Evolutionary conservation across 2,329 filamentous ascomycete genomes (phyloP).

Genomic region (Chaetomium sp.): DNA sequence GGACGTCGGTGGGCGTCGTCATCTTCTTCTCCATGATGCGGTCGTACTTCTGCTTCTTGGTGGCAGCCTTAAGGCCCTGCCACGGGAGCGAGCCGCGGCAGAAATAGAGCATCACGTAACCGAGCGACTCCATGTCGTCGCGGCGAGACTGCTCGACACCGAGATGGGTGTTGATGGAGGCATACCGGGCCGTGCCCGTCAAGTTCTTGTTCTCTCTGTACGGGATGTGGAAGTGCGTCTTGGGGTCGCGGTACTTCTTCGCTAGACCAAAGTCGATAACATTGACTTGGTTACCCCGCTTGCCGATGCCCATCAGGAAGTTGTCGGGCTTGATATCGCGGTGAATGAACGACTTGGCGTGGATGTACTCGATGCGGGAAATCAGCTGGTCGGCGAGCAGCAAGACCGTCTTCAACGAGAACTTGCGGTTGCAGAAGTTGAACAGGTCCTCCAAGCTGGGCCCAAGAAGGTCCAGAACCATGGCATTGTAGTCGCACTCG

Average conservation of each 20-base stretch:
- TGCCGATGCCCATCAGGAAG: constrained; percentile 99
- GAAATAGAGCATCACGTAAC: constrained; percentile 99
- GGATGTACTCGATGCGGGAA: constrained; percentile 98
- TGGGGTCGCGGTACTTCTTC: constrained; percentile 99
- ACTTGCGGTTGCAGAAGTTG: constrained; percentile 99
- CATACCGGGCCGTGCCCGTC: constrained; percentile 97
- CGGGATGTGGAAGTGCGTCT: constrained; percentile 99
- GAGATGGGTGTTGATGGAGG: constrained; percentile 97
- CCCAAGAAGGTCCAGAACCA: constrained; percentile 96
- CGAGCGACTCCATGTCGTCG: constrained; percentile 98
- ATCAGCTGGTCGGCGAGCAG: constrained; percentile 97
- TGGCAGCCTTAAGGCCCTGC: constrained; percentile 98
- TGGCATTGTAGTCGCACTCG: constrained; percentile 99
- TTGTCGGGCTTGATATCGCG: constrained; percentile 99
- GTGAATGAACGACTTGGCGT: constrained; percentile 99
- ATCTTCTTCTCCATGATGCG: constrained; percentile 99
- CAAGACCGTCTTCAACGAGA: constrained; percentile 97
- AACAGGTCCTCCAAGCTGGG: constrained; percentile 96
- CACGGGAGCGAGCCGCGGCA: constrained; percentile 97
- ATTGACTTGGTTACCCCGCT: constrained; percentile 99
- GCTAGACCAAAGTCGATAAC: constrained; percentile 98
- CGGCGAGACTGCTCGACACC: constrained; percentile 98
- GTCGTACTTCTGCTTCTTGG: constrained; percentile 99
- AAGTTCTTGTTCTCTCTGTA: constrained; percentile 99
- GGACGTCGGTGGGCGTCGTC: constrained; percentile 97